Percentiles rank a stretch among this genome's conserved stretches.
phyloP scores from a whole-genome alignment of 116 monocot species.

The Papilionanthe hybrid region DNA sequence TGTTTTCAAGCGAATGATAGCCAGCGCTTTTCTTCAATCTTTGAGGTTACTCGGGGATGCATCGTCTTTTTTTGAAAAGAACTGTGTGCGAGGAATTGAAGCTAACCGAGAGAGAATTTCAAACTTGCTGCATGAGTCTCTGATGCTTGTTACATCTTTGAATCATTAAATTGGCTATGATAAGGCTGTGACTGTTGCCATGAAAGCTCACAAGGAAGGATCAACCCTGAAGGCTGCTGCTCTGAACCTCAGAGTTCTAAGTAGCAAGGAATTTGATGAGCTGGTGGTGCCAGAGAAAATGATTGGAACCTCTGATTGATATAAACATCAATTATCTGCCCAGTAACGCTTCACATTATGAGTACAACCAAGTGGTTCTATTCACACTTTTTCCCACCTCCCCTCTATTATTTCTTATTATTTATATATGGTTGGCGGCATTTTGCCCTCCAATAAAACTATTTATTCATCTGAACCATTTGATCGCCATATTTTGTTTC shows the following conservation, averaged over 20 bases:
- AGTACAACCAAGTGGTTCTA: too few species aligned
- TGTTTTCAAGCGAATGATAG: constrained; percentile 91
- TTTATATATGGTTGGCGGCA: neutral
- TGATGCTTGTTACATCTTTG: constrained; percentile 97
- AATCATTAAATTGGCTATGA: constrained; percentile 99
- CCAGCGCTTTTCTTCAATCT: constrained; percentile 82
- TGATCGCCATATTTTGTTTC: too few species aligned
- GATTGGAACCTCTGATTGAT: constrained; percentile 79
- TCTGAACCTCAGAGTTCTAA: constrained; percentile 68
- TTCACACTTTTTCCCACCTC: too few species aligned
- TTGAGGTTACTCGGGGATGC: constrained; percentile 92
- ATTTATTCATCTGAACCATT: too few species aligned
- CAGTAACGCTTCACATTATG: too few species aligned
- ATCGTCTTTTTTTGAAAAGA: constrained; percentile 86
- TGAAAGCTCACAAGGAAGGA: constrained; percentile 14
- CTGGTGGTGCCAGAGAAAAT: constrained; percentile 91
- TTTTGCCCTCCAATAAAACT: too few species aligned
- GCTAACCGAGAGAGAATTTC: constrained; percentile 83
- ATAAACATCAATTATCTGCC: constrained; percentile 7
- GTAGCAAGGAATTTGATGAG: constrained; percentile 76
- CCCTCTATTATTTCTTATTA: neutral
- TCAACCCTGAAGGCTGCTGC: constrained; percentile 69
- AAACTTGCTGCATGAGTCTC: constrained; percentile 83
- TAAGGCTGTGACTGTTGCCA: constrained; percentile 91
- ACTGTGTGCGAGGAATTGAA: constrained; percentile 91